phyloP scores from a whole-genome alignment of 23 red algal species.

The Gracilariopsis chorda region DNA sequence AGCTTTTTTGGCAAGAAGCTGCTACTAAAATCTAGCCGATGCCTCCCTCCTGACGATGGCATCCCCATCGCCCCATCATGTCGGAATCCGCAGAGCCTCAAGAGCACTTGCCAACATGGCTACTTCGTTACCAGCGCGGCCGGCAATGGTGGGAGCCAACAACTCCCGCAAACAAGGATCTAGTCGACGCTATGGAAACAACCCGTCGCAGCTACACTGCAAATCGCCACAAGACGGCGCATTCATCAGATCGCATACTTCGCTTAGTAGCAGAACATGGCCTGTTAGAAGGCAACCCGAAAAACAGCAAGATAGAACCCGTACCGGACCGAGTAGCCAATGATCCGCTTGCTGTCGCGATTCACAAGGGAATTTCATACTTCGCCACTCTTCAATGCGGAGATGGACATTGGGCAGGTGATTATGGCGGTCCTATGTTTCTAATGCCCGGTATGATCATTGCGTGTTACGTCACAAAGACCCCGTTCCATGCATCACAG shows the following conservation, averaged over 20 bases:
- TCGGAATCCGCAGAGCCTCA: too few relatives aligned
- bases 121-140: slow-evolving; percentile 73
- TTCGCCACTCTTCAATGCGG: slow-evolving; percentile 77
- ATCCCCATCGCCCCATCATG: too few relatives aligned
- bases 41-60: too few relatives aligned
- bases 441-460: slow-evolving; percentile 95
- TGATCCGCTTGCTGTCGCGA: slow-evolving; percentile 1
- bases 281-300: slow-evolving; percentile 41
- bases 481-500: slow-evolving; percentile 33
- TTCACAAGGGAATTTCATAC: slow-evolving; percentile 57
- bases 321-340: slow-evolving; percentile 9
- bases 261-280: slow-evolving; percentile 54
- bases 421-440: slow-evolving; percentile 98
- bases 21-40: too few relatives aligned
- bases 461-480: slow-evolving; percentile 72
- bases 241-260: slow-evolving; percentile 80
- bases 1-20: too few relatives aligned
- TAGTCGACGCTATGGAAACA: neutral
- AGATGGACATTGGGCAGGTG: slow-evolving; percentile 98
- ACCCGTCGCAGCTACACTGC: slow-evolving; percentile 26
- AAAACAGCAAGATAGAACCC: neutral
- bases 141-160: slow-evolving; percentile 87
- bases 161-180: neutral
- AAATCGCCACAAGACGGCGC: slow-evolving; percentile 14
- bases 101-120: slow-evolving; percentile 66